These are phyloP conservation scores for Aspergillus tamarii DNA, from an alignment of 2,329 filamentous ascomycete genomes.

Conservation along the genomic window DNA sequence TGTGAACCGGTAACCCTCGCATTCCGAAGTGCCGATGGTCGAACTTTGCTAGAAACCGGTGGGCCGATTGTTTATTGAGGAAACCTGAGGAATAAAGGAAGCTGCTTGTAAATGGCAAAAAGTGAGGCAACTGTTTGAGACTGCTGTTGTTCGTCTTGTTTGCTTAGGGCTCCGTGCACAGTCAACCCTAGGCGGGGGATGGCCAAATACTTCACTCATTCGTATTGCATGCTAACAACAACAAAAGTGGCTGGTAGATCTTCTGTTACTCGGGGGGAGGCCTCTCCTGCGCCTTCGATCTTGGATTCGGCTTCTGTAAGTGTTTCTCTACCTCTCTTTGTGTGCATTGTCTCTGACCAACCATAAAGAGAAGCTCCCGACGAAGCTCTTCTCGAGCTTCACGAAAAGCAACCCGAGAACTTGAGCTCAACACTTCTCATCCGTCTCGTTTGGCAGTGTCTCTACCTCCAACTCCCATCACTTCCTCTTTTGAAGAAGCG, in stretches of 20 bases:
- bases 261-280: slow-evolving; percentile 22
- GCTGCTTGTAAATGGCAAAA: background rate
- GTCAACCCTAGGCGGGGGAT: slow-evolving; percentile 2
- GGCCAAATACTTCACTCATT: background rate
- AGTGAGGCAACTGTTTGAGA: slow-evolving; percentile 4
- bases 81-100: background rate
- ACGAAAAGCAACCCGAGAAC: slow-evolving; percentile 21
- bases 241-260: slow-evolving; percentile 24
- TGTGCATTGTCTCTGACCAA: slow-evolving; percentile 5
- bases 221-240: slow-evolving; percentile 14
- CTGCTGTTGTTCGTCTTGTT: background rate
- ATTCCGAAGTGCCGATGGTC: background rate
- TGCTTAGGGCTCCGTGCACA: slow-evolving; percentile 11
- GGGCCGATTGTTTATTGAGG: background rate
- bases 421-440: slow-evolving; percentile 17
- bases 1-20: background rate
- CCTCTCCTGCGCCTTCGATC: slow-evolving; percentile 20
- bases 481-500: slow-evolving; percentile 27
- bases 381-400: slow-evolving; percentile 27
- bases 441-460: slow-evolving; percentile 26
- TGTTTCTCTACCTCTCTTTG: slow-evolving; percentile 8
- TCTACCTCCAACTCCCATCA: slow-evolving; percentile 25
- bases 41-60: background rate
- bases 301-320: slow-evolving; percentile 20
- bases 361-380: slow-evolving; percentile 15